These are phyloP conservation scores for Russula dissimulans DNA, from an alignment of 768 basidiomycete species.

Conservation along the genomic window DNA sequence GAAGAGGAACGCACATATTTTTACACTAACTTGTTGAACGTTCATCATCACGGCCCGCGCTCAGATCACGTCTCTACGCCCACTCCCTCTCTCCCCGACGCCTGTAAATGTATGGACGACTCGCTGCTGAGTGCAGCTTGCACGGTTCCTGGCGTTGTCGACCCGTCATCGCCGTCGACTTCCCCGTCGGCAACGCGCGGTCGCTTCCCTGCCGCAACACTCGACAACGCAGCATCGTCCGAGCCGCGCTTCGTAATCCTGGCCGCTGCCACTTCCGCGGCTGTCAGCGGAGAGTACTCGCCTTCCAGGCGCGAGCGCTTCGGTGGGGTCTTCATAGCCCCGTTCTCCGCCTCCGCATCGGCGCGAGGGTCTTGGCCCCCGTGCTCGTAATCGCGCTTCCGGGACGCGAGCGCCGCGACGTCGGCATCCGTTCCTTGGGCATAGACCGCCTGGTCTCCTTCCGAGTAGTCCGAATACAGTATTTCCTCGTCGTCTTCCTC, in stretches of 20 bases:
- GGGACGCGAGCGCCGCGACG: slow-evolving; percentile 25
- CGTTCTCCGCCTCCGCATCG: slow-evolving; percentile 26
- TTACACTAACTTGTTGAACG: slow-evolving; percentile 6
- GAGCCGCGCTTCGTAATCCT: slow-evolving; percentile 16
- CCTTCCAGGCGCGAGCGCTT: slow-evolving; percentile 30
- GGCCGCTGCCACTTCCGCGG: slow-evolving; percentile 6
- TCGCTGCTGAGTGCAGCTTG: not conserved
- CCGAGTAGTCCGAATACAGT: slow-evolving; percentile 9
- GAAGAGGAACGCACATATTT: slow-evolving; percentile 8
- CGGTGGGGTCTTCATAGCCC: slow-evolving; percentile 30
- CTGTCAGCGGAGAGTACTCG: slow-evolving; percentile 18
- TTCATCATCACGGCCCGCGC: not conserved
- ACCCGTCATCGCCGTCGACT: not conserved
- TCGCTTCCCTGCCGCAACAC: slow-evolving; percentile 13
- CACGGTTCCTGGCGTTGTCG: not conserved
- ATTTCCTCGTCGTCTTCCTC: slow-evolving; percentile 29
- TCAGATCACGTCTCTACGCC: slow-evolving; percentile 7
- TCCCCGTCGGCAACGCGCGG: slow-evolving; percentile 7
- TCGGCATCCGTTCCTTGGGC: slow-evolving; percentile 24
- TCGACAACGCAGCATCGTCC: slow-evolving; percentile 14
- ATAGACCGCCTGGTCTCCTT: slow-evolving; percentile 4
- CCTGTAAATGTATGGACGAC: not conserved
- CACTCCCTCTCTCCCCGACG: not conserved
- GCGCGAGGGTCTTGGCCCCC: slow-evolving; percentile 20
- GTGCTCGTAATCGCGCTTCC: slow-evolving; percentile 28